Evolutionary conservation across 352 stramenopile species (phyloP).

Genomic region (Aphanomyces stellatus): DNA sequence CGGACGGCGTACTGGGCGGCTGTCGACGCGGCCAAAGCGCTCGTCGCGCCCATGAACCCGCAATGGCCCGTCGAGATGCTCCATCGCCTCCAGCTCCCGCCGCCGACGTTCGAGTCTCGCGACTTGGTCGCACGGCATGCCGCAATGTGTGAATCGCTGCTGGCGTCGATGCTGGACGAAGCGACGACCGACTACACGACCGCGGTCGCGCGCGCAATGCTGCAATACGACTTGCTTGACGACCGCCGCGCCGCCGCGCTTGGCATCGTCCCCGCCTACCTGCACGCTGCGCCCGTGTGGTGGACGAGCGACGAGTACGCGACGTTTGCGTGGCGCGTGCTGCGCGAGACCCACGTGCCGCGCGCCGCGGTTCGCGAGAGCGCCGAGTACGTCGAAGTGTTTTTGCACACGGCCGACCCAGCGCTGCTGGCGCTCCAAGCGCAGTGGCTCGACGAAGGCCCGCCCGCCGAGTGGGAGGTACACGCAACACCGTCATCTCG

Average conservation of each 20-base stretch:
- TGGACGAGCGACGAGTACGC: constrained; percentile 73
- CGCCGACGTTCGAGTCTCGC: constrained; percentile 36
- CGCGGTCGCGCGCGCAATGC: constrained; percentile 65
- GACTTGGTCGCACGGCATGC: constrained; percentile 47
- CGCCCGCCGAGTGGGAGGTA: constrained; percentile 66
- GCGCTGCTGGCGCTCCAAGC: constrained; percentile 83
- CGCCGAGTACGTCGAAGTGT: constrained; percentile 36
- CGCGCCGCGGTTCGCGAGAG: constrained; percentile 22
- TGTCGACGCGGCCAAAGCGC: constrained; percentile 57
- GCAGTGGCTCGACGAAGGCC: constrained; percentile 74
- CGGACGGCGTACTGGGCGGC: constrained; percentile 79
- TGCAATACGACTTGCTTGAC: constrained; percentile 85
- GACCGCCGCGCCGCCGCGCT: constrained; percentile 50
- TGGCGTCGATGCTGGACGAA: constrained; percentile 67
- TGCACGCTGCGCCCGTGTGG: constrained; percentile 76
- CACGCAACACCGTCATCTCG: no score
- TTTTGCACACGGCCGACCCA: constrained; percentile 54
- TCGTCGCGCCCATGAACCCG: constrained; percentile 48
- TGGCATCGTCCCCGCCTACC: constrained; percentile 75
- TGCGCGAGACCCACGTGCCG: constrained; percentile 70
- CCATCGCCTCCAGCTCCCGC: constrained; percentile 56
- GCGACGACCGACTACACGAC: constrained; percentile 72
- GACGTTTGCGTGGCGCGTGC: constrained; percentile 67
- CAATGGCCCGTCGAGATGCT: constrained; percentile 58
- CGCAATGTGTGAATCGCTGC: constrained; percentile 46